Evolutionary conservation across 2,329 filamentous ascomycete genomes (phyloP).

Genomic region (Pestalotiopsis sp.): DNA sequence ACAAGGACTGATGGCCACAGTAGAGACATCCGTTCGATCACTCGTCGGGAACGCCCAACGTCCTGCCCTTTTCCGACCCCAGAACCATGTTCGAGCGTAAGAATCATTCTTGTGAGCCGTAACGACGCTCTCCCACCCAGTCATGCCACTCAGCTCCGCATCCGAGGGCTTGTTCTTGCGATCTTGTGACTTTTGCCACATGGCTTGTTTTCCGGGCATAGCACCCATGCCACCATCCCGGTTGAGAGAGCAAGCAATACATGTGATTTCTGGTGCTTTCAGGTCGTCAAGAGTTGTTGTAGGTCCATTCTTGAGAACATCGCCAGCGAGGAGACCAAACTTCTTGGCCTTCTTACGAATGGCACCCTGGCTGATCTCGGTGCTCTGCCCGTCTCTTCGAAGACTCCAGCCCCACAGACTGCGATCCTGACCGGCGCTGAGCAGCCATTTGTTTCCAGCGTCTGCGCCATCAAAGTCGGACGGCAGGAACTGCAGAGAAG

Average conservation of each 20-base stretch:
- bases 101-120: constrained; percentile 87
- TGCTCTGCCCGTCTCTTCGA: constrained; percentile 89
- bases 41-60: constrained; percentile 89
- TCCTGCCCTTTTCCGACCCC: constrained; percentile 90
- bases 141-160: constrained; percentile 72
- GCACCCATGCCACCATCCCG: constrained; percentile 92
- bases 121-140: constrained; percentile 95
- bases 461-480: constrained; percentile 88
- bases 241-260: constrained; percentile 88
- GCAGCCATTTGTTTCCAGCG: constrained; percentile 86
- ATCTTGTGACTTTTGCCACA: constrained; percentile 78
- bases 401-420: constrained; percentile 97
- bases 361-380: constrained; percentile 88
- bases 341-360: constrained; percentile 90
- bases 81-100: constrained; percentile 94
- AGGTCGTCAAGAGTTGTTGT: constrained; percentile 70
- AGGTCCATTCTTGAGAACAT: constrained; percentile 57
- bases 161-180: constrained; percentile 60
- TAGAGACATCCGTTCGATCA: constrained; percentile 80
- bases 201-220: constrained; percentile 71
- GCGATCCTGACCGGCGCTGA: constrained; percentile 85
- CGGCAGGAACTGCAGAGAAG: constrained; percentile 80
- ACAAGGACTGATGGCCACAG: constrained; percentile 85
- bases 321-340: constrained; percentile 65
- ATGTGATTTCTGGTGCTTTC: constrained; percentile 89